These are phyloP conservation scores for Naganishia onofrii DNA, from an alignment of 768 basidiomycete species.

Conservation along the genomic window DNA sequence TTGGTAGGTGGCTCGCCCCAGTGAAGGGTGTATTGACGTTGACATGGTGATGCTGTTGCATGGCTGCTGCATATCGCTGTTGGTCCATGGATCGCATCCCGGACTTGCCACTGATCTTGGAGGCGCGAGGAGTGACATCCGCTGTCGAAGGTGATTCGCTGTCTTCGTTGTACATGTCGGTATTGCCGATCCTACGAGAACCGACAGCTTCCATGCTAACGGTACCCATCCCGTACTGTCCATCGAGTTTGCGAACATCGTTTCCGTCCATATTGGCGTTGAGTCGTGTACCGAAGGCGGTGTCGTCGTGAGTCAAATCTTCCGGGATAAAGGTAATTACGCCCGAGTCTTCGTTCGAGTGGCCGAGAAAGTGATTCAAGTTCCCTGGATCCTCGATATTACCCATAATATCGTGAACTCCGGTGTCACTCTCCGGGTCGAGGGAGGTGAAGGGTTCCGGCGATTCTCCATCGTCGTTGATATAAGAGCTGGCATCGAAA, in stretches of 20 bases:
- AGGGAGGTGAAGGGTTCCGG: slow-evolving; percentile 10
- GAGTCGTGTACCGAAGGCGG: neutral
- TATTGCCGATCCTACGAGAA: neutral
- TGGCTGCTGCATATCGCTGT: slow-evolving; percentile 26
- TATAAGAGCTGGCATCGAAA: slow-evolving; percentile 19
- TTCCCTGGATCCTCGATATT: neutral
- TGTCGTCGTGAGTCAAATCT: neutral
- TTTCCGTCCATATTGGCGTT: neutral
- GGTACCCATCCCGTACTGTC: neutral
- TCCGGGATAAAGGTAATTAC: slow-evolving; percentile 16
- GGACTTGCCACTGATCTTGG: slow-evolving; percentile 1
- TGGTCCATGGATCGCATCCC: slow-evolving; percentile 15
- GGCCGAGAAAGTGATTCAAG: neutral
- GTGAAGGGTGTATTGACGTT: slow-evolving; percentile 8
- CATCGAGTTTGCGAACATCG: neutral
- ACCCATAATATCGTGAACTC: slow-evolving; percentile 6
- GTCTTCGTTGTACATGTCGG: neutral
- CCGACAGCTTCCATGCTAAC: slow-evolving; percentile 7
- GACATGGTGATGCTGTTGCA: slow-evolving; percentile 28
- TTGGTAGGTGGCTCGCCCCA: neutral
- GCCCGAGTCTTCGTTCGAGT: neutral
- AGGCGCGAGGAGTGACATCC: slow-evolving; percentile 7
- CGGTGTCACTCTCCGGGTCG: slow-evolving; percentile 5
- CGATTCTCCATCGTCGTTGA: slow-evolving; percentile 21
- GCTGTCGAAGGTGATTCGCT: slow-evolving; percentile 1